Evolutionary conservation across 768 basidiomycete genomes (phyloP).

Genomic region (Termitomyces bulborhizus): DNA sequence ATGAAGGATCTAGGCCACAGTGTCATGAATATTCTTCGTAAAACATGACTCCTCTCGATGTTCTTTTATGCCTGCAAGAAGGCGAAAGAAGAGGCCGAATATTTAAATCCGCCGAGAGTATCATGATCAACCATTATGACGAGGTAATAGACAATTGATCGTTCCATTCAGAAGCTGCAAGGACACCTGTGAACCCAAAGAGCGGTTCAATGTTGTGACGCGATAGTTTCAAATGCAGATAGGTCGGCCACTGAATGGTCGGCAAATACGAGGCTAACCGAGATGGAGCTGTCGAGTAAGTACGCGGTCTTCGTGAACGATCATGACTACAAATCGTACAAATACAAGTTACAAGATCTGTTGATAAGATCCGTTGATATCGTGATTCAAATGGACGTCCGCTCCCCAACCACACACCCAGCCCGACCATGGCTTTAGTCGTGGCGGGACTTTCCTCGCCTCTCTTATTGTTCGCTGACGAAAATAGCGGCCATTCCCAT

Average conservation of each 20-base stretch:
- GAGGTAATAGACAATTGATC: not conserved
- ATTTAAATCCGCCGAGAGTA: not conserved
- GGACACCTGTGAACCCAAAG: not conserved
- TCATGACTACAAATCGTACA: not conserved
- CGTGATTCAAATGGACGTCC: not conserved
- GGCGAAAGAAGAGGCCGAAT: not conserved
- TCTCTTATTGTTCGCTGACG: conserved; percentile 66
- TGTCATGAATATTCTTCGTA: not conserved
- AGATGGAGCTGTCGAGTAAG: no score
- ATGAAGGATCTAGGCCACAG: not conserved
- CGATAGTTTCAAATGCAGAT: no score
- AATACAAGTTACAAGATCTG: not conserved
- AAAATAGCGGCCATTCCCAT: conserved; percentile 91
- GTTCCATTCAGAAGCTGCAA: not conserved
- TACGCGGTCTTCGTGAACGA: no score
- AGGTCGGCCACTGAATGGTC: not conserved
- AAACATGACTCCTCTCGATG: no score
- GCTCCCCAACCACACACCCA: not conserved
- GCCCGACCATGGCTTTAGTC: no score
- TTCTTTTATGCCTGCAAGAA: not conserved
- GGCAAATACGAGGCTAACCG: no score
- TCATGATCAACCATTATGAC: not conserved
- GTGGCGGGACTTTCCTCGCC: not conserved
- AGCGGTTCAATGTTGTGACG: not conserved
- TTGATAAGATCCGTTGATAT: not conserved